Evolutionary conservation across 2,329 filamentous ascomycete species (phyloP), one percentile per base, ranked within the genome.

Genomic region (Fusarium luffae): DNA sequence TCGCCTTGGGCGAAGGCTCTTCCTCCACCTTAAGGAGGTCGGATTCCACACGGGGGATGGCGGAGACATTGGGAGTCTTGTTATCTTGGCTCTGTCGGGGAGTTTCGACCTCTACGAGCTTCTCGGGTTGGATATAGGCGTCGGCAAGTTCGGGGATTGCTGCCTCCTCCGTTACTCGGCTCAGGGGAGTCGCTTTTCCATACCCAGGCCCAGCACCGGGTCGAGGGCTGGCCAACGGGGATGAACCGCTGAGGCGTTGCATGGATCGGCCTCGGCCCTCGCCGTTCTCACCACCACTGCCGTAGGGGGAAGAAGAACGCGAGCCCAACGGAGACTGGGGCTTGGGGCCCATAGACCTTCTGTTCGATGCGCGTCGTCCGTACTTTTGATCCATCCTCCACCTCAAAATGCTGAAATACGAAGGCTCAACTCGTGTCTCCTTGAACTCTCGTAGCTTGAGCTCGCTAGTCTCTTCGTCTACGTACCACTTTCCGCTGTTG

Each of bases 341-440:
- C 71, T 82, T 83, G 28, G 83, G 81, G 4, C 78, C 82, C 71
- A 82, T 81, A 2, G 88, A 90, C 68, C 81, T 86, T 63, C 89
- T 85, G 78, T 87, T 70, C 30, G 67, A 86, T 54, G 79, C 79
- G 34, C 86, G 84, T 63, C 96, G 87, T 49, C 95, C 95, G 79
- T 96, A 92, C 83, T 97, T 98, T 79, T 98, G 95, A 78, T 99
- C 96, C 82, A 92, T 90, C 77, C 96, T 90, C 94, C 96, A 98
- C 73, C 96, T 88, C 74, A 99, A 84, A 76, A 99, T 97, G 77
- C 97, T 95, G 77, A 99, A 90, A 80, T 98, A 99, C 27, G 91
- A 87, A 21, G 96, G 96, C 81, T 98, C 95, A 57, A 98, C 93
- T 57, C 93, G 93, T 71, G 92, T 89, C 54, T 90, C 88, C 85